phyloP scores from a whole-genome alignment of 345 rosid genomes.

The Aquilaria malaccensis region DNA sequence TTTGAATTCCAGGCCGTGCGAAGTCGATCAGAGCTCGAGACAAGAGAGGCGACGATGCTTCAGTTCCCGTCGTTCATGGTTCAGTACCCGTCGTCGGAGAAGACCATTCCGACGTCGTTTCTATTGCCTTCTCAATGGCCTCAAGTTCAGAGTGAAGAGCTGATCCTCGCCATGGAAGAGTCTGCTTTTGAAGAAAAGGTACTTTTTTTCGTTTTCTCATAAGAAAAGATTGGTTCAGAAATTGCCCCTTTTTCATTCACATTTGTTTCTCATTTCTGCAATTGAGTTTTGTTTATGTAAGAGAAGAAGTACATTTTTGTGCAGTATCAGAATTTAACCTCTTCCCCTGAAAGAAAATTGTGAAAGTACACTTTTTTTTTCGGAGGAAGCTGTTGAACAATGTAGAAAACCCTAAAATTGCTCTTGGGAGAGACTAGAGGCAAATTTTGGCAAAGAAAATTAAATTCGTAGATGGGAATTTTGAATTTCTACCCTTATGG shows the following conservation, averaged over 20 bases:
- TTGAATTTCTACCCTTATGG: not conserved
- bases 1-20: no score
- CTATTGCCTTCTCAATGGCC: slow-evolving; percentile 72
- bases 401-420: no score
- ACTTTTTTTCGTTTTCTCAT: not conserved
- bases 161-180: slow-evolving; percentile 87
- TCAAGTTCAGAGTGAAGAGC: slow-evolving; percentile 67
- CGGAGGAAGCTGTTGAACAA: no score
- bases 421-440: no score
- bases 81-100: slow-evolving; percentile 58
- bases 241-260: not conserved
- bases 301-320: not conserved
- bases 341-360: not conserved
- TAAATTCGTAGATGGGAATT: no score
- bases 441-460: no score
- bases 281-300: not conserved
- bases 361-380: no score
- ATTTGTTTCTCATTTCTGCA: not conserved
- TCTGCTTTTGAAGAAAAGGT: slow-evolving; percentile 78
- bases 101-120: slow-evolving; percentile 54
- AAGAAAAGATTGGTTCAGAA: no score
- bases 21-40: not conserved
- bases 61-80: slow-evolving; percentile 86
- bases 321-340: not conserved
- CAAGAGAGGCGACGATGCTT: slow-evolving; percentile 36